Evolutionary conservation across 1,139 yeast species (phyloP), one percentile per base, ranked within the genome.

Genomic region (Trichomonascaceae sp.): DNA sequence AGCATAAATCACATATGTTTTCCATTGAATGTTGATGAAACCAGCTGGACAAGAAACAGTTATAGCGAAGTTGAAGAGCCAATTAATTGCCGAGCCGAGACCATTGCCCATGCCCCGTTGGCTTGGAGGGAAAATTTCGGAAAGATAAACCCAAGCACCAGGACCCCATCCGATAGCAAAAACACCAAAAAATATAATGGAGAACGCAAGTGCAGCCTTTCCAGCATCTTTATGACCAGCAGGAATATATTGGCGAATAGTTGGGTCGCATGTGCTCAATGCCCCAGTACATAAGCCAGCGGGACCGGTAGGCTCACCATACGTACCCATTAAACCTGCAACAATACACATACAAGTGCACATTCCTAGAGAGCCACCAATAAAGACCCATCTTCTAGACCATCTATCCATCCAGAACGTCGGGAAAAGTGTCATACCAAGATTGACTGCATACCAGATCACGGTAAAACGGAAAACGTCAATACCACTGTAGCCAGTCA

Each of bases 41-140:
- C 41, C 41, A 15, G 41, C 41, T 15, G 85, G 84, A 20, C 58
- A 57, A 39, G 59, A 55, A 41, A 58, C 56, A 2, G 62, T 54
- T 45, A 62, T 54, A 49, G 58, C 55, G 20, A 77, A 76, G 58
- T 74, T 77, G 32, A 75, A 63, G 1, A 73, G 62, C 84, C 84
- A 82, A 1, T 82, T 79, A 9, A 74, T 66, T 45, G 79, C 71
- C 72, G 80, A 74, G 52, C 82, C 77, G 3, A 80, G 60, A 0
- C 84, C 72, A 43, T 77, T 70, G 0, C 85, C 84, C 59, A 77
- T 79, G 0, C 79, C 69, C 56, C 82, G 74, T 1, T 80, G 73
- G 32, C 73, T 69, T 9, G 69, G 68, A 0, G 82, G 81, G 53
- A 81, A 75, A 10, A 80, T 69, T 59, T 83, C 87, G 48, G 78